These are phyloP conservation scores for Rosa chinensis DNA, from an alignment of 306 rosid species.

Conservation along the genomic window DNA sequence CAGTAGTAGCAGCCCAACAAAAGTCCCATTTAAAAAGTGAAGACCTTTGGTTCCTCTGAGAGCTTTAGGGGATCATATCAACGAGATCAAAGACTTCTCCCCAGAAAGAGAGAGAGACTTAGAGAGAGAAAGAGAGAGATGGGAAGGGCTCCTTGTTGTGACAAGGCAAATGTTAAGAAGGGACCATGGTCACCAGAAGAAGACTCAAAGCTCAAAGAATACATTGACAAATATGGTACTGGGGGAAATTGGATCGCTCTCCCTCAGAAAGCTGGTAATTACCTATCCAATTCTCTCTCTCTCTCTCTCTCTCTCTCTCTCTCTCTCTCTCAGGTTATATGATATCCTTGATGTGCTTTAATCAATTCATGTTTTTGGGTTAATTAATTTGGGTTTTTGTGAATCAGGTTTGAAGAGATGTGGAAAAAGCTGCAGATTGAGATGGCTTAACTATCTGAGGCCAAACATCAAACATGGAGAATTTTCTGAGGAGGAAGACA, in stretches of 20 bases:
- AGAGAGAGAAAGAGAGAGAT: slow-evolving; percentile 41
- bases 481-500: slow-evolving; percentile 91
- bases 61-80: slow-evolving; percentile 12
- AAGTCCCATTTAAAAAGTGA: slow-evolving; percentile 40
- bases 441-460: slow-evolving; percentile 95
- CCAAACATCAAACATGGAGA: slow-evolving; percentile 95
- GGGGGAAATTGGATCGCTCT: slow-evolving; percentile 97
- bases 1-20: slow-evolving; percentile 26
- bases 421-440: slow-evolving; percentile 93
- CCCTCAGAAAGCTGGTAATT: slow-evolving; percentile 89
- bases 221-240: slow-evolving; percentile 76
- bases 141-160: slow-evolving; percentile 99
- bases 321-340: background rate
- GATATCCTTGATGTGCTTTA: background rate
- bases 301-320: slow-evolving; percentile 1
- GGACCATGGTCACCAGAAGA: slow-evolving; percentile 99
- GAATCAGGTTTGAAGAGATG: slow-evolving; percentile 80
- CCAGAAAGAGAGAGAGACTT: slow-evolving; percentile 1
- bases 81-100: slow-evolving; percentile 20
- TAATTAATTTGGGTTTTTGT: background rate
- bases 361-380: background rate
- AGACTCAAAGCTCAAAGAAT: slow-evolving; percentile 76
- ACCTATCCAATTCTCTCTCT: background rate
- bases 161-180: slow-evolving; percentile 92
- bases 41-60: slow-evolving; percentile 42